A percentile compares a stretch with the other conserved stretches of the same genome.
These are phyloP conservation scores for Solanum lycopersicoides DNA, from an alignment of 257 asterid genomes.

Conservation along the genomic window DNA sequence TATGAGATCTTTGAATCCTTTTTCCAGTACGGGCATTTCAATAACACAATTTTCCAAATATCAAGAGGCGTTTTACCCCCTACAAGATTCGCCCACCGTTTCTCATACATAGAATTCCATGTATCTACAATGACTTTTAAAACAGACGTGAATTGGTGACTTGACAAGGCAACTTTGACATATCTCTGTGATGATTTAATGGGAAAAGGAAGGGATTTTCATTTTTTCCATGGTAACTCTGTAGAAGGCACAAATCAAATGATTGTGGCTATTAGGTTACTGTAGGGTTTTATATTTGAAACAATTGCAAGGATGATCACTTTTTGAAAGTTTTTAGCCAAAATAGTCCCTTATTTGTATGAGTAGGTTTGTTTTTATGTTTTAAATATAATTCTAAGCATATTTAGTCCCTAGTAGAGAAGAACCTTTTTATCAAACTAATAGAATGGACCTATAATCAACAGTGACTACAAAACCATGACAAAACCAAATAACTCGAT, in stretches of 20 bases:
- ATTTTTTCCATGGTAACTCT: background rate
- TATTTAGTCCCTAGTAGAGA: background rate
- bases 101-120: constrained; percentile 19
- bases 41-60: background rate
- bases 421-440: background rate
- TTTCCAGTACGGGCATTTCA: background rate
- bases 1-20: background rate
- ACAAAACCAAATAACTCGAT: too few species aligned
- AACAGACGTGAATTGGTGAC: too few species aligned
- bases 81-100: constrained; percentile 14
- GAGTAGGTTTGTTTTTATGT: background rate
- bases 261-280: background rate
- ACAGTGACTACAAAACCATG: too few species aligned
- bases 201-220: background rate
- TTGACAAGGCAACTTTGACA: background rate
- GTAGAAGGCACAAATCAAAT: background rate
- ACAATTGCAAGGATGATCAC: background rate
- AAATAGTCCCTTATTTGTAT: background rate
- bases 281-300: background rate
- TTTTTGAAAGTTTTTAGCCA: background rate
- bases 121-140: background rate
- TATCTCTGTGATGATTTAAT: background rate
- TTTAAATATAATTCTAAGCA: background rate
- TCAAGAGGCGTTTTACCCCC: background rate
- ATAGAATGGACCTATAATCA: too few species aligned